Evolutionary conservation across 768 basidiomycete species (phyloP), one percentile per base, ranked within the genome.

Genomic region (Rhizopogon rudus): DNA sequence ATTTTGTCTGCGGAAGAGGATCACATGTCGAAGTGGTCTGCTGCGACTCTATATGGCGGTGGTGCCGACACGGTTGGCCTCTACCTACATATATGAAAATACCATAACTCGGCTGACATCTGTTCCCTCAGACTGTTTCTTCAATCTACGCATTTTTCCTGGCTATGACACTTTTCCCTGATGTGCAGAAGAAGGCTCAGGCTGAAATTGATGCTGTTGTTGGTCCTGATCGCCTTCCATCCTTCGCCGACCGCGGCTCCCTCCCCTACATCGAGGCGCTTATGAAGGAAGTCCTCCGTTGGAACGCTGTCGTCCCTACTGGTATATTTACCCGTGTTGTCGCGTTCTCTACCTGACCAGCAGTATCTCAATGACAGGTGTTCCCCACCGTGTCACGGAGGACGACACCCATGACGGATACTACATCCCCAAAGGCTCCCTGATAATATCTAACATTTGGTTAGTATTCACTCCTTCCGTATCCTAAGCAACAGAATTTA

Each of bases 201-300:
- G 73, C 71, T 53, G 85, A 86, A 67, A 79, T 87, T 59, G 84
- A 86, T 63, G 64, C 74, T 31, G 75, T 86, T 12, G 65, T 86
- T 59, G 84, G 85, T 54, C 70, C 67, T 58, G 81, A 83, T 60
- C 77, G 84, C 56, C 77, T 86, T 33, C 85, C 85, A 55, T 79
- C 75, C 16, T 81, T 82, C 65, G 67, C 73, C 53, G 85, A 87
- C 67, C 81, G 84, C 22, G 71, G 76, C 31, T 65, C 75, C 16
- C 71, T 87, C 28, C 86, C 86, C 3, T 87, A 83, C 61, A 61
- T 81, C 52, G 78, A 85, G 57, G 85, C 85, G 3, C 73, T 87
- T 16, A 67, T 73, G 3, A 82, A 82, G 58, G 85, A 87, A 67
- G 78, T 84, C 0, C 53, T 78, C 57, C 70, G 79, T 12, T 79